A percentile compares a stretch with the other conserved stretches of the same genome.
Conservation (phyloP, 768 basidiomycete species). For the Phlebiopsis flavidoalba region DNA sequence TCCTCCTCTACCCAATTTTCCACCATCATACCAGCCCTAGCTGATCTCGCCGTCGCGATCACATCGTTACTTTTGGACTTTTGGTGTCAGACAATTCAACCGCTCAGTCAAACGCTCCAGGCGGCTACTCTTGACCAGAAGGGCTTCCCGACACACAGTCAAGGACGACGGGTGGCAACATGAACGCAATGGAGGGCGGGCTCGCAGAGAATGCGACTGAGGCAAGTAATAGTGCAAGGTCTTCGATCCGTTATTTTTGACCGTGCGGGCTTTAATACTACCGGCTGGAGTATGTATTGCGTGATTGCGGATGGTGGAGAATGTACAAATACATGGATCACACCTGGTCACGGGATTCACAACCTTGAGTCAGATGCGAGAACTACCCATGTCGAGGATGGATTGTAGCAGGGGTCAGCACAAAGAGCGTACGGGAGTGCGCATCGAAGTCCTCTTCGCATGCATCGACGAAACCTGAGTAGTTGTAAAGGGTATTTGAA, state of each 20-base stretch:
- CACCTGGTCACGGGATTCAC: too few relatives aligned
- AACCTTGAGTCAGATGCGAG: too few relatives aligned
- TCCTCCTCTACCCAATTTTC: not conserved
- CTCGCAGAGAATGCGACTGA: not conserved
- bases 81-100: too few relatives aligned
- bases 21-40: not conserved
- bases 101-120: not conserved
- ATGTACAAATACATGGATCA: constrained; percentile 47
- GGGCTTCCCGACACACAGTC: not conserved
- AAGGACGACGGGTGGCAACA: not conserved
- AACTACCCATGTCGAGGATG: too few relatives aligned
- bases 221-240: not conserved
- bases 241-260: too few relatives aligned
- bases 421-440: too few relatives aligned
- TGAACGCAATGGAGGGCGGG: not conserved
- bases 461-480: not conserved
- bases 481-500: constrained; percentile 66
- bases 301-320: not conserved
- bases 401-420: too few relatives aligned
- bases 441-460: too few relatives aligned
- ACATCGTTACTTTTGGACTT: not conserved
- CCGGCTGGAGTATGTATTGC: not conserved
- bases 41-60: not conserved
- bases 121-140: not conserved
- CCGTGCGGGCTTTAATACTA: not conserved